Percentiles rank a stretch among this genome's conserved stretches.
Conservation (phyloP, 2,329 filamentous ascomycete genomes). For the Epichloe elymi region DNA sequence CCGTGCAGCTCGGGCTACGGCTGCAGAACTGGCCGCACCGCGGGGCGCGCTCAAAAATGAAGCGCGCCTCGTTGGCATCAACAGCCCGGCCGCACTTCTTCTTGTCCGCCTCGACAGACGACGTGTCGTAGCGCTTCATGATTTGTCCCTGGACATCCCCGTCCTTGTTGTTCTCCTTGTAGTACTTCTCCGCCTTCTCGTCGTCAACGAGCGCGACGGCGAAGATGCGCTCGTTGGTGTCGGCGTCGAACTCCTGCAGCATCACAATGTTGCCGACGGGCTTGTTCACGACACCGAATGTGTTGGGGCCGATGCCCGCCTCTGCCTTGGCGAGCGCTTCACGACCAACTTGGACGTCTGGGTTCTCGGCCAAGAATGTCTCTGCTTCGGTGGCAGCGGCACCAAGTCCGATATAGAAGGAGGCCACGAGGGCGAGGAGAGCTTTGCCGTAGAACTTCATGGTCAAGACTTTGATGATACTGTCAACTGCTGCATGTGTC, state of each 20-base stretch:
- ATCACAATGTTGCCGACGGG: slow-evolving; percentile 7
- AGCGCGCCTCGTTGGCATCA: neutral
- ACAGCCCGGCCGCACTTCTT: neutral
- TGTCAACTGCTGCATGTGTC: too few species aligned
- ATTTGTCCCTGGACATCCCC: neutral
- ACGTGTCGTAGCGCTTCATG: neutral
- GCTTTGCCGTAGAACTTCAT: slow-evolving; percentile 2
- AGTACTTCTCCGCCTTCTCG: slow-evolving; percentile 6
- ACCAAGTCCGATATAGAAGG: neutral
- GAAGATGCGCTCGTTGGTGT: slow-evolving; percentile 7
- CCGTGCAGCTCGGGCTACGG: slow-evolving; percentile 5
- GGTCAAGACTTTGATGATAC: neutral
- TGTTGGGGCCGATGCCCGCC: slow-evolving; percentile 4
- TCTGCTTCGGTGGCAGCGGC: neutral
- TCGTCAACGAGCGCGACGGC: slow-evolving; percentile 8
- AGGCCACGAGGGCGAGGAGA: neutral
- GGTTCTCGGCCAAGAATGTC: slow-evolving; percentile 6
- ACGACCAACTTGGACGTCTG: slow-evolving; percentile 8
- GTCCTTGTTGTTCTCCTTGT: slow-evolving; percentile 6
- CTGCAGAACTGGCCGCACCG: slow-evolving; percentile 7
- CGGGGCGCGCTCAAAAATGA: slow-evolving; percentile 5
- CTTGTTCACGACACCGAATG: slow-evolving; percentile 9
- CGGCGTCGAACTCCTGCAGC: slow-evolving; percentile 7
- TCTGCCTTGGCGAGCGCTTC: slow-evolving; percentile 5
- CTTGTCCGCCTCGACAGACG: neutral